A percentile compares a stretch with the other conserved stretches of the same genome.
phyloP scores from a whole-genome alignment of 2,329 filamentous ascomycete genomes.

The Coniochaeta prunicola region DNA sequence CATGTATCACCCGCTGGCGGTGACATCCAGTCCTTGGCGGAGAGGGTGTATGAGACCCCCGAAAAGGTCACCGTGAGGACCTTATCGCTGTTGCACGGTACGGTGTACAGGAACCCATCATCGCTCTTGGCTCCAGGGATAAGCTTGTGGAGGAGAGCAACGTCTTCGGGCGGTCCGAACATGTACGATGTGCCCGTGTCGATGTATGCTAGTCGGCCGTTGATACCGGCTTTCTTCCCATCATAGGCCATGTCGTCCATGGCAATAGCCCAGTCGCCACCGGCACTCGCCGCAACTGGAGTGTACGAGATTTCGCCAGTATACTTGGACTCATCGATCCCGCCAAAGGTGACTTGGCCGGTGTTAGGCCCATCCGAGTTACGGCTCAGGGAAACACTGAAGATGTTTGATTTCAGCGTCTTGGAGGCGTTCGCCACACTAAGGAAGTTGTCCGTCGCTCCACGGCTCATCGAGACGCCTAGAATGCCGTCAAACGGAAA shows the following conservation, averaged over 20 bases:
- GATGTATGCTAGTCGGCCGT: slow-evolving; percentile 58
- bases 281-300: slow-evolving; percentile 36
- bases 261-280: slow-evolving; percentile 65
- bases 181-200: slow-evolving; percentile 81
- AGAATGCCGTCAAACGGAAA: slow-evolving; percentile 88
- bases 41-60: slow-evolving; percentile 58
- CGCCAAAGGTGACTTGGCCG: slow-evolving; percentile 73
- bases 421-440: slow-evolving; percentile 50
- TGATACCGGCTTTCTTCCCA: slow-evolving; percentile 49
- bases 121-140: slow-evolving; percentile 54
- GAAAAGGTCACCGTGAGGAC: slow-evolving; percentile 61
- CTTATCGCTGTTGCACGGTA: slow-evolving; percentile 64
- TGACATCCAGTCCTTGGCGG: slow-evolving; percentile 62
- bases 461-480: slow-evolving; percentile 60
- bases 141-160: slow-evolving; percentile 57
- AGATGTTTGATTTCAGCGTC: slow-evolving; percentile 54
- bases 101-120: slow-evolving; percentile 56
- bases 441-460: slow-evolving; percentile 59
- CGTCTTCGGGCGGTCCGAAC: slow-evolving; percentile 62
- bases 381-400: slow-evolving; percentile 65
- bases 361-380: slow-evolving; percentile 57
- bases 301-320: slow-evolving; percentile 64
- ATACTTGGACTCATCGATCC: slow-evolving; percentile 58
- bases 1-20: slow-evolving; percentile 39
- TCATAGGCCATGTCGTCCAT: slow-evolving; percentile 59